Base-by-base conservation (phyloP, 164 flowering plant genomes). In the Euptelea pleiosperma region DNA sequence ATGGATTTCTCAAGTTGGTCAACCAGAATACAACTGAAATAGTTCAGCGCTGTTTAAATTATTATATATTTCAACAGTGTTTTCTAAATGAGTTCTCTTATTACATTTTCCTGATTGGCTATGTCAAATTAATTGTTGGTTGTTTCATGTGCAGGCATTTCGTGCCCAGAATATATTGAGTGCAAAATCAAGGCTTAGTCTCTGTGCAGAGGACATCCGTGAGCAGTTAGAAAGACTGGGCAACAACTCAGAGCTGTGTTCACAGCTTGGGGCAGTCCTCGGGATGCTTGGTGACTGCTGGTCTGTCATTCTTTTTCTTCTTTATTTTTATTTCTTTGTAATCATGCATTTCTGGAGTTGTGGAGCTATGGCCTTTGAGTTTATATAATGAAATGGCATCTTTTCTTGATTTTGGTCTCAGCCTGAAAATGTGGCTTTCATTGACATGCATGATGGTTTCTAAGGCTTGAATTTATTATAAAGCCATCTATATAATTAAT, bases 211-310 rank as follows among this genome's bases (percentile, higher is more conserved):
- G 35, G 99, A 93, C 62, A 81, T 93, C 51, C 65, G 91, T 44
- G 93, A 75, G 62, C 93, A 93, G 66, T 28, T 93, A 63, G 80
- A 80, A 59, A 76, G 58, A 59, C 39, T 64, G 62, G 95, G 96
- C 31, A 68, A 73, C 59, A 81, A 87, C 57, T 64, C 87, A 41
- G 97, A 93, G 73, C 68, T 93, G 64, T 88, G 96, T 70, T 88
- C 99, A 31, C 99, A 93, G 77, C 82, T 93, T 43, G 99, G 99
- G 39, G 99, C 97, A 14, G 93, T 93, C 51, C 81, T 93, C 28
- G 99, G 99, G 15, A 86, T 86, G 95, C 96, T 93, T 67, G 99
- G 99, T 51, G 99, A 93, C 65, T 93, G 99, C 82, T 84, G 97
- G 99, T 90, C 25, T 46, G 78, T 36, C 39, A 36, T 53, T 55